Evolutionary conservation across 177 flowering plant genomes (phyloP), one percentile per base, ranked within the genome.

Genomic region (Telopea speciosissima): DNA sequence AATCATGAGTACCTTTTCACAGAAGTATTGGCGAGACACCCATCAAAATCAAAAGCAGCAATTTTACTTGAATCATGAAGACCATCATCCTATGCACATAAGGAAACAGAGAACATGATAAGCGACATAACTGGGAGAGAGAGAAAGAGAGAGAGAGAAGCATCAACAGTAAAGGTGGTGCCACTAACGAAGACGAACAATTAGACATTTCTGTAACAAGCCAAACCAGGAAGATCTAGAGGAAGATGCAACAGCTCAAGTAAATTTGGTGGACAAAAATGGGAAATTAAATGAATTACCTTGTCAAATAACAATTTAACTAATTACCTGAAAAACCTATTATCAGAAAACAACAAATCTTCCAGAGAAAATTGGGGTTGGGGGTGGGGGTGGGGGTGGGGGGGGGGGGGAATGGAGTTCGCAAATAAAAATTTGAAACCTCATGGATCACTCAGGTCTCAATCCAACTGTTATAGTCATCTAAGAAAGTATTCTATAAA

Each of bases 21-120:
- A 63, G 88, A 79, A 69, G 99, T 92, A 6, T 90, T 92, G 11
- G 74, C 99, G 67, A 95, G 97, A 72, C 97, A 91, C 24, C 97
- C 97, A 87, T 95, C 99, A 87, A 95, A 95, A 85, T 95, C 97
- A 83, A 95, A 95, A 66, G 99, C 97, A 66, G 99, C 97, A 79
- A 95, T 90, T 79, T 95, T 95, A 19, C 67, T 74, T 65, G 97
- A 92, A 83, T 86, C 88, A 40, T 76, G 84, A 59, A 92, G 92
- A 19, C 88, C 90, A 58, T 91, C 97, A 72, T 86, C 96, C 97
- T 92, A 77, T 42, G 62, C 56, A 75, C 75, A 25, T 1, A 31
- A 52, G 28, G 26, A 42, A 60, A n/a, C n/a, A 31, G 31, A 69
- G 24, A 68, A 22, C 42, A 72, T 49, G 44, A 24, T 8, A 76